These are phyloP conservation scores for Kalmanozyma brasiliensis DNA, from an alignment of 1,284 basidiomycete species.

Conservation along the genomic window DNA sequence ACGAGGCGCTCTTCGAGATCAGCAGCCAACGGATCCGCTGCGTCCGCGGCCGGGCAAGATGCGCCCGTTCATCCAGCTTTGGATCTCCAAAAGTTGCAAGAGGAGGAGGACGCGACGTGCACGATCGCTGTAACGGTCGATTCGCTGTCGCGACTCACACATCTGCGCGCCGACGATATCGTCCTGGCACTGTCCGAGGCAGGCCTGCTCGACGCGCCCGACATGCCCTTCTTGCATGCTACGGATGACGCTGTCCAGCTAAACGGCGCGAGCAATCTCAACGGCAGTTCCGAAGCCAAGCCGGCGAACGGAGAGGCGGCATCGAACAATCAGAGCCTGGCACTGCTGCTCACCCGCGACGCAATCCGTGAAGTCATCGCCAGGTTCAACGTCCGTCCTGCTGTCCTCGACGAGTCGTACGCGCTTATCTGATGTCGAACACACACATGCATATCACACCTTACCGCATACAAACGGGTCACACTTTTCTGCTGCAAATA, in stretches of 20 bases:
- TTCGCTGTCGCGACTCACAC: slow-evolving; percentile 80
- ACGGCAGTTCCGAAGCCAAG: too few species aligned
- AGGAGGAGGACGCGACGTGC: slow-evolving; percentile 1
- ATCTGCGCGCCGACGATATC: slow-evolving; percentile 84
- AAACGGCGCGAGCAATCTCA: neutral
- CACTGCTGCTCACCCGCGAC: slow-evolving; percentile 45
- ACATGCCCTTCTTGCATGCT: slow-evolving; percentile 8
- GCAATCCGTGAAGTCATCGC: slow-evolving; percentile 34
- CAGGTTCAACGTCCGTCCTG: slow-evolving; percentile 43
- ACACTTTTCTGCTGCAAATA: too few species aligned
- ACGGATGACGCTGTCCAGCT: slow-evolving; percentile 8
- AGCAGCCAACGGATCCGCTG: slow-evolving; percentile 1
- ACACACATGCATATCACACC: too few species aligned
- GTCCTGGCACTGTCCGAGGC: slow-evolving; percentile 88
- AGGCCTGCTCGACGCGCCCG: slow-evolving; percentile 75
- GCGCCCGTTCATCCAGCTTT: slow-evolving; percentile 22
- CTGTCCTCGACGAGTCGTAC: slow-evolving; percentile 53
- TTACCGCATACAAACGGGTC: too few species aligned
- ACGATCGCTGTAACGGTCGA: slow-evolving; percentile 58
- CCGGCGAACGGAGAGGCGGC: too few species aligned
- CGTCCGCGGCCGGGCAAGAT: neutral
- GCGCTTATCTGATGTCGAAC: slow-evolving; percentile 48
- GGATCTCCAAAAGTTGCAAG: slow-evolving; percentile 7
- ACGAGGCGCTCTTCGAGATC: slow-evolving; percentile 19
- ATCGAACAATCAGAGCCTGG: slow-evolving; percentile 1